phyloP scores from a whole-genome alignment of 176 grass and related monocot genomes.

The Carex kokanica region DNA sequence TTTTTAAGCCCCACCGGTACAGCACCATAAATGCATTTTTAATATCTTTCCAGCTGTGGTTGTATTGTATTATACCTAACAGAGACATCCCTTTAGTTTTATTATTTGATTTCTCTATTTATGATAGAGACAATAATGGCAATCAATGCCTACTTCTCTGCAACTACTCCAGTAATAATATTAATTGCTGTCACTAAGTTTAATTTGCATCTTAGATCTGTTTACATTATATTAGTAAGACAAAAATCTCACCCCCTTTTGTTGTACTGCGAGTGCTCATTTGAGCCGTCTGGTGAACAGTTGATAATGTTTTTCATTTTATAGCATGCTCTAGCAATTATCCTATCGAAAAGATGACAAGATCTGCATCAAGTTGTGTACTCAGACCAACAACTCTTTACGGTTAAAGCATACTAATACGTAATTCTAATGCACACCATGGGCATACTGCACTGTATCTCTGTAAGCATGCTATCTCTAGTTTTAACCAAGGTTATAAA shows the following conservation, averaged over 20 bases:
- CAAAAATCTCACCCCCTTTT: not conserved
- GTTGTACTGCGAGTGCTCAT: not conserved
- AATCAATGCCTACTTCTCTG: not conserved
- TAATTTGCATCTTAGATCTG: not conserved
- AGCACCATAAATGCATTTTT: constrained; percentile 1
- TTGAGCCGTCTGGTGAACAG: not conserved
- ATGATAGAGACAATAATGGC: not conserved
- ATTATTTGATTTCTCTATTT: not conserved
- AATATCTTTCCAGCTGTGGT: not conserved
- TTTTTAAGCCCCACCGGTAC: not conserved
- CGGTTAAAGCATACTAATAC: not conserved
- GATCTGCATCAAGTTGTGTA: not conserved
- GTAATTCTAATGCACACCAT: not conserved
- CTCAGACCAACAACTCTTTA: not conserved
- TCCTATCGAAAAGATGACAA: not conserved
- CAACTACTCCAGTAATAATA: not conserved
- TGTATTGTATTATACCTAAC: not conserved
- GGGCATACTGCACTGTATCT: not conserved
- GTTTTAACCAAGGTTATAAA: not conserved
- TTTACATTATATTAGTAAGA: not conserved
- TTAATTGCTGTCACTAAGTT: not conserved
- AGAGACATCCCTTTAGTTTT: not conserved
- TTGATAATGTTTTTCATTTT: not conserved
- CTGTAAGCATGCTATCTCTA: not conserved
- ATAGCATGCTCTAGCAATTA: not conserved